phyloP scores from a whole-genome alignment of 106 monocot species.

The Dioscorea dumetorum region DNA sequence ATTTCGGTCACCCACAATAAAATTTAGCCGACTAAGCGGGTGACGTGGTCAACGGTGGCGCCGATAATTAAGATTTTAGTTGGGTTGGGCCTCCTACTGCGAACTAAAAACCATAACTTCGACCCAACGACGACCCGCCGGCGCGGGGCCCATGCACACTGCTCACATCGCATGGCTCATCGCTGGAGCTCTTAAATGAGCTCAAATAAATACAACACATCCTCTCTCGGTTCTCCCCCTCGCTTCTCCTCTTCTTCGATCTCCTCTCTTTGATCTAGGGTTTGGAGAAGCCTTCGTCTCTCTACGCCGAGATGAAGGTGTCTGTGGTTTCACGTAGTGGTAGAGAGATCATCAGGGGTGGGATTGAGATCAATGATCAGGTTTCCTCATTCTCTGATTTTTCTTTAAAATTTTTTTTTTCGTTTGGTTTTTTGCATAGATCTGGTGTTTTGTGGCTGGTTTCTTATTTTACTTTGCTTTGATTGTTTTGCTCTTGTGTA shows the following conservation, averaged over 20 bases:
- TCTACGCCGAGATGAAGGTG: conserved; percentile 30
- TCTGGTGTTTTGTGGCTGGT: background rate
- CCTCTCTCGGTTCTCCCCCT: background rate
- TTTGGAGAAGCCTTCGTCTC: background rate
- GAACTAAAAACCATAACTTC: too few species aligned
- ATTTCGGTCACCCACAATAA: too few species aligned
- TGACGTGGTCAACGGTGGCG: too few species aligned
- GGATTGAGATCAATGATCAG: conserved; percentile 44
- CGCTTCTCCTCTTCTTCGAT: background rate
- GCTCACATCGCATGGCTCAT: too few species aligned
- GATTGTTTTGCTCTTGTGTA: conserved; percentile 19
- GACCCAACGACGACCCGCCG: too few species aligned
- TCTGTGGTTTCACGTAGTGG: conserved; percentile 44
- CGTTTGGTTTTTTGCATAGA: background rate
- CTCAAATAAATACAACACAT: too few species aligned
- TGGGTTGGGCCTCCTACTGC: too few species aligned
- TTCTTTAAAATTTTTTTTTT: background rate
- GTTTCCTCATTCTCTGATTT: conserved; percentile 16
- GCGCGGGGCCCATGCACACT: too few species aligned
- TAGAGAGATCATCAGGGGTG: conserved; percentile 44
- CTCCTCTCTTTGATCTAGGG: background rate
- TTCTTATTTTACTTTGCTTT: background rate
- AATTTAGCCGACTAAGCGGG: too few species aligned
- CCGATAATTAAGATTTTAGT: too few species aligned
- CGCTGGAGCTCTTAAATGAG: too few species aligned